Percentiles rank a stretch among this genome's conserved stretches.
phyloP scores from a whole-genome alignment of 352 stramenopile species.

The Phytophthora vignae region DNA sequence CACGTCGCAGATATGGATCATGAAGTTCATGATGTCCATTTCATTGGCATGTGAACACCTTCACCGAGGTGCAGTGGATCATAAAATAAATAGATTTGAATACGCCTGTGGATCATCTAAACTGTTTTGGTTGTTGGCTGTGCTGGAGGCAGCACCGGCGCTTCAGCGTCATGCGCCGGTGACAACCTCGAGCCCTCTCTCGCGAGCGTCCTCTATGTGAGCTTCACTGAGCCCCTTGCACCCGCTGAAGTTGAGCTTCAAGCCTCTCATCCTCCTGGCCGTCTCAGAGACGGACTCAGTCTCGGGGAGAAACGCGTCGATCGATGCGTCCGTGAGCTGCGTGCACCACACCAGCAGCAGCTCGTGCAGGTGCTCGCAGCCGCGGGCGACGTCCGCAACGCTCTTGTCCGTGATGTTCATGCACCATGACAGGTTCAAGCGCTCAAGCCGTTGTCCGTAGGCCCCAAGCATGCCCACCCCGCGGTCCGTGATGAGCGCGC shows the following conservation, averaged over 20 bases:
- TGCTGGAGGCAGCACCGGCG: conserved; percentile 5
- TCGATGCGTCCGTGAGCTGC: conserved; percentile 77
- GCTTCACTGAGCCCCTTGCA: conserved; percentile 67
- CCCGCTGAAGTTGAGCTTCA: conserved; percentile 70
- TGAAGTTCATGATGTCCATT: not conserved
- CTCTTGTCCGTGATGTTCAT: conserved; percentile 92
- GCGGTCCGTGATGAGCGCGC: conserved; percentile 79
- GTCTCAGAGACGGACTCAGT: conserved; percentile 11
- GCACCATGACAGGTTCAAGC: conserved; percentile 86
- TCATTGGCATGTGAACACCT: not conserved
- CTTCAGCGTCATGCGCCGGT: conserved; percentile 26
- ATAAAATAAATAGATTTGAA: conserved; percentile 31
- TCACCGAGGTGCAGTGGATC: not conserved
- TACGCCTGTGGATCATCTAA: conserved; percentile 32
- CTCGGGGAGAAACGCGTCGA: conserved; percentile 61
- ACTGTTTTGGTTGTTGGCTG: conserved; percentile 7
- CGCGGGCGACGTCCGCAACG: conserved; percentile 69
- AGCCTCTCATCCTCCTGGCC: conserved; percentile 17
- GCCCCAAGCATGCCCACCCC: conserved; percentile 62
- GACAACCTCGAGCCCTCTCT: conserved; percentile 46
- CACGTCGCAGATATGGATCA: conserved; percentile 10
- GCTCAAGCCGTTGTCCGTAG: conserved; percentile 65
- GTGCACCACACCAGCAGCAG: conserved; percentile 86
- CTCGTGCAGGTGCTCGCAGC: conserved; percentile 67
- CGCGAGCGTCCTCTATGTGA: conserved; percentile 45